Evolutionary conservation across 2,329 filamentous ascomycete species (phyloP).

Genomic region (Akanthomyces uredinophilus): DNA sequence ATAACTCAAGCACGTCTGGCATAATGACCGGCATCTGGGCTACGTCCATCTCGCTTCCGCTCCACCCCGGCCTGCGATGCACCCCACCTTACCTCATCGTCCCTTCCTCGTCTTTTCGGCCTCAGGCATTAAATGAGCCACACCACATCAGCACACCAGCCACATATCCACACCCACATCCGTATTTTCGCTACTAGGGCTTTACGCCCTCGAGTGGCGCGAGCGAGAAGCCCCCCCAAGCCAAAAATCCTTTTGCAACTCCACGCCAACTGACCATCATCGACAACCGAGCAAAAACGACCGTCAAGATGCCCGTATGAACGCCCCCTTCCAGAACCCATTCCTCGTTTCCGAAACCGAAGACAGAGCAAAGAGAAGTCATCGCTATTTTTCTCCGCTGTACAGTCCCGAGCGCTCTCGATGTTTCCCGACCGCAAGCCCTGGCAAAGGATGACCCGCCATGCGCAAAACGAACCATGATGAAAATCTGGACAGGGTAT

Average conservation of each 20-base stretch:
- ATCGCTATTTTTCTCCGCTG: background rate
- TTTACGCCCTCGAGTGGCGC: slow-evolving; percentile 30
- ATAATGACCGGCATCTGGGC: background rate
- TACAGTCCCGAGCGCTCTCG: background rate
- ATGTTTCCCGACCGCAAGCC: background rate
- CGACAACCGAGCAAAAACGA: slow-evolving; percentile 28
- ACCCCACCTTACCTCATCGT: background rate
- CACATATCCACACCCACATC: slow-evolving; percentile 13
- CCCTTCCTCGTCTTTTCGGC: background rate
- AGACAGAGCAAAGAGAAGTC: background rate
- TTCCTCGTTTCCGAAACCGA: background rate
- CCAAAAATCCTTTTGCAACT: slow-evolving; percentile 31
- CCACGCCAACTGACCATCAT: slow-evolving; percentile 28
- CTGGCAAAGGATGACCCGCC: background rate
- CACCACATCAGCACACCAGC: slow-evolving; percentile 14
- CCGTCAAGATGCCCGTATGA: slow-evolving; percentile 40
- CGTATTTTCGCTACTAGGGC: slow-evolving; percentile 27
- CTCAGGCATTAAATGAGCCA: slow-evolving; percentile 18
- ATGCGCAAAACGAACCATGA: background rate
- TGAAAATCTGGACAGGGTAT: background rate
- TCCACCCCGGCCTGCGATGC: background rate
- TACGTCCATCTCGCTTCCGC: background rate
- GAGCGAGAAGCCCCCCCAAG: slow-evolving; percentile 18
- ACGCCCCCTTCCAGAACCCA: slow-evolving; percentile 10
- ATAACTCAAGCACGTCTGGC: background rate